A percentile compares a stretch with the other conserved stretches of the same genome.
phyloP scores from a whole-genome alignment of 768 basidiomycete genomes.

The Russula sp. region DNA sequence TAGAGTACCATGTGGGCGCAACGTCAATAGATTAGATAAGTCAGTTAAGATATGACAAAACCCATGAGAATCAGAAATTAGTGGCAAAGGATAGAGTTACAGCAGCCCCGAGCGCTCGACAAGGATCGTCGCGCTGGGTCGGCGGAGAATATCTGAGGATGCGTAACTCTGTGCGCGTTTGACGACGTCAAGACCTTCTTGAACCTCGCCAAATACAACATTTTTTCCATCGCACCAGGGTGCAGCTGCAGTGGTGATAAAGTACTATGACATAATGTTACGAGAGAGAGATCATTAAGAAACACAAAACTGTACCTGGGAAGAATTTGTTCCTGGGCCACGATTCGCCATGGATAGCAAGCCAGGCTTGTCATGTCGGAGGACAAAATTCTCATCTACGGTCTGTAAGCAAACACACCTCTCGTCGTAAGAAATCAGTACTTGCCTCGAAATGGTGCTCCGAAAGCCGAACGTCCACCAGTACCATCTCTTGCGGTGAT shows the following conservation, averaged over 20 bases:
- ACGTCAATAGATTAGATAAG: constrained; percentile 10
- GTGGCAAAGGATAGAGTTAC: constrained; percentile 4
- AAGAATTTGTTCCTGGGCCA: constrained; percentile 74
- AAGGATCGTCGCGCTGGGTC: constrained; percentile 18
- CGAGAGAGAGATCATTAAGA: neutral
- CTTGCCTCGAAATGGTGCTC: constrained; percentile 66
- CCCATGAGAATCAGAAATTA: neutral
- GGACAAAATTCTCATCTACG: constrained; percentile 63
- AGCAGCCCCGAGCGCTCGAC: constrained; percentile 18
- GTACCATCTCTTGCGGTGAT: constrained; percentile 70
- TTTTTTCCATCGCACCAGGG: constrained; percentile 63
- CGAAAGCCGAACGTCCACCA: constrained; percentile 83
- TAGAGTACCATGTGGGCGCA: neutral
- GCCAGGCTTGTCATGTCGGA: constrained; percentile 55
- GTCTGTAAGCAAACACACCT: neutral
- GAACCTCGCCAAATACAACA: constrained; percentile 66
- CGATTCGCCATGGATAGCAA: constrained; percentile 86
- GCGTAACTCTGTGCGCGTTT: constrained; percentile 44
- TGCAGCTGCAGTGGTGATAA: constrained; percentile 68
- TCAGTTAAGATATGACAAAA: constrained; percentile 1
- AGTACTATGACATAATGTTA: constrained; percentile 42
- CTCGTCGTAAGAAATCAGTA: neutral
- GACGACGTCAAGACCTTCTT: constrained; percentile 58
- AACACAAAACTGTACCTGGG: constrained; percentile 42
- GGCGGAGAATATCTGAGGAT: constrained; percentile 18